Evolutionary conservation across 371 early-diverging fungal genomes (phyloP).

Genomic region (Mortierella sp.): DNA sequence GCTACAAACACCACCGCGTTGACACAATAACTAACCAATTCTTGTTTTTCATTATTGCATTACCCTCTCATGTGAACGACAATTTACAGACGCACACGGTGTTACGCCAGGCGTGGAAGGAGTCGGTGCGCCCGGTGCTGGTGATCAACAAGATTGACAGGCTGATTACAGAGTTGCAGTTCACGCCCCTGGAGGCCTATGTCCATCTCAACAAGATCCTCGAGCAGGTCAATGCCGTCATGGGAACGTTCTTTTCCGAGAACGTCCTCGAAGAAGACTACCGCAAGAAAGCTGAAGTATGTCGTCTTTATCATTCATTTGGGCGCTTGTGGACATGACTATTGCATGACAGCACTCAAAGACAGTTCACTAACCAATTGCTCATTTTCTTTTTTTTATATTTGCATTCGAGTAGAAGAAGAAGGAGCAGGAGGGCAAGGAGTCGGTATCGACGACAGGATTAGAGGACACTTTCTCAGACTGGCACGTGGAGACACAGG

Average conservation of each 20-base stretch:
- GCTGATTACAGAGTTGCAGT: conserved; percentile 91
- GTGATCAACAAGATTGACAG: conserved; percentile 99
- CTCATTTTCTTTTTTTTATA: neutral
- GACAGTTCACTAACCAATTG: too few species aligned
- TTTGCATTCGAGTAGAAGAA: conserved; percentile 29
- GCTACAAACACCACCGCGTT: neutral
- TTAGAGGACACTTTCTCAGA: conserved; percentile 64
- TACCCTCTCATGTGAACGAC: neutral
- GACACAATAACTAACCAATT: neutral
- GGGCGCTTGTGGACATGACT: neutral
- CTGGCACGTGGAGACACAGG: conserved; percentile 91
- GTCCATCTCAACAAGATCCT: conserved; percentile 90
- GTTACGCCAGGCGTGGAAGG: conserved; percentile 93
- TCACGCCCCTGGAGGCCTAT: conserved; percentile 94
- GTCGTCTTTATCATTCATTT: neutral
- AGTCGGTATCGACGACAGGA: conserved; percentile 57
- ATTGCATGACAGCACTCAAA: too few species aligned
- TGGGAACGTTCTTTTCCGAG: conserved; percentile 93
- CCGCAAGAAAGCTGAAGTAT: conserved; percentile 74
- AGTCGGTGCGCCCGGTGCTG: conserved; percentile 92
- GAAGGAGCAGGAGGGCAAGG: conserved; percentile 41
- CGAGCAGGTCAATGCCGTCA: conserved; percentile 96
- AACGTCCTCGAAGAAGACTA: conserved; percentile 90
- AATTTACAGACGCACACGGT: conserved; percentile 89
- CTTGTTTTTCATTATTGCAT: neutral